Conservation (phyloP, 163 green algal species). For the Chlamydomonas reinhardtii region DNA sequence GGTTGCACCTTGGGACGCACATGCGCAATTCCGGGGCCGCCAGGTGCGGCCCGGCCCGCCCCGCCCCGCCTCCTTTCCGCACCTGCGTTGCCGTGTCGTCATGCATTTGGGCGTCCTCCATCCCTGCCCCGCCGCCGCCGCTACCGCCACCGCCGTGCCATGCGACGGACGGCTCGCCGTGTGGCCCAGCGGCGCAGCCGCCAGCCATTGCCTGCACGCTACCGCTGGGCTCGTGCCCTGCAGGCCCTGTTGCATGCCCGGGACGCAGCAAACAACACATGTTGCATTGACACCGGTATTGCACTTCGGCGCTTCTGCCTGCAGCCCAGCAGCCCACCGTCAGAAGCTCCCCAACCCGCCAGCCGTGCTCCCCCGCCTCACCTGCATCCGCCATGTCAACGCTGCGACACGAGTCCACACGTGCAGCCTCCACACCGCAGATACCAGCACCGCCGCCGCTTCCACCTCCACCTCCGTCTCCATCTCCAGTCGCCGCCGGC, state of each 20-base stretch:
- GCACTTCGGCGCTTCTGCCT: no score
- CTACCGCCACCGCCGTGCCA: not conserved
- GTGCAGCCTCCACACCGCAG: not conserved
- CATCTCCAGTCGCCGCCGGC: not conserved
- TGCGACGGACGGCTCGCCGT: slow-evolving; percentile 1
- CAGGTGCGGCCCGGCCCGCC: no score
- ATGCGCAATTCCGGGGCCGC: no score
- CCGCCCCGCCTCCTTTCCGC: no score
- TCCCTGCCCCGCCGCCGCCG: not conserved
- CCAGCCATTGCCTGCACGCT: no score
- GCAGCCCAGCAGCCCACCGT: no score
- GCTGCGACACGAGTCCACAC: not conserved
- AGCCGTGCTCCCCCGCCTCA: not conserved
- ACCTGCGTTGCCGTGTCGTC: slow-evolving; percentile 14
- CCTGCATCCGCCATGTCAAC: slow-evolving; percentile 42
- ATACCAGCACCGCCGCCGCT: not conserved
- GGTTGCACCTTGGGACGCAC: no score
- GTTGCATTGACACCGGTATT: no score
- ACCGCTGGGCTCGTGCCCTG: no score
- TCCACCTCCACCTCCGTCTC: not conserved
- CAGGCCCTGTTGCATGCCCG: not conserved
- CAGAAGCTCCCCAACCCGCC: not conserved
- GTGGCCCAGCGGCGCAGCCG: not conserved
- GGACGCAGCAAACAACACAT: no score
- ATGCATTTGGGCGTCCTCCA: not conserved